Percentiles rank a stretch among this genome's conserved stretches.
Conservation (phyloP, 1,284 basidiomycete species). For the Pterulicium gracile region DNA sequence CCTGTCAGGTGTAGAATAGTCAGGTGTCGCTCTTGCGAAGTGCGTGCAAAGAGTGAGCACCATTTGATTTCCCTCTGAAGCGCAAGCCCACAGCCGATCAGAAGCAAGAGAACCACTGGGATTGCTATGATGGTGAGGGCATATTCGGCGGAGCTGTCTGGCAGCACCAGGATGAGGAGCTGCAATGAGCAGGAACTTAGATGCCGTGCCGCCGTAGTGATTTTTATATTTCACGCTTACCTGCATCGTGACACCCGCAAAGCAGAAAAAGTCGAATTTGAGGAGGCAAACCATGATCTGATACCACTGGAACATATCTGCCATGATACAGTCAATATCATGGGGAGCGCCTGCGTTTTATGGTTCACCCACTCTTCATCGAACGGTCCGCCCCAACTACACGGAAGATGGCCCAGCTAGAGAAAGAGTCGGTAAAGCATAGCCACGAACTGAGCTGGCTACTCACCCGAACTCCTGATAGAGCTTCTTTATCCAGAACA, state of each 20-base stretch:
- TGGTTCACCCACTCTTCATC: slow-evolving; percentile 64
- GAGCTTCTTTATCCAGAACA: slow-evolving; percentile 43
- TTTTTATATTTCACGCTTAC: slow-evolving; percentile 25
- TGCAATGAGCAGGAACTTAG: slow-evolving; percentile 16
- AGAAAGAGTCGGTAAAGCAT: slow-evolving; percentile 6
- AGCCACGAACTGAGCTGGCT: slow-evolving; percentile 2
- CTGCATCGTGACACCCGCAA: slow-evolving; percentile 80
- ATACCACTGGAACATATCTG: slow-evolving; percentile 78
- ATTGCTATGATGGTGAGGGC: slow-evolving; percentile 73
- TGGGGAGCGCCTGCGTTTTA: too few relatives aligned
- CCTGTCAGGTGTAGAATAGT: slow-evolving; percentile 21
- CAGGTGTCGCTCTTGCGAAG: slow-evolving; percentile 4
- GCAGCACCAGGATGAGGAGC: slow-evolving; percentile 68
- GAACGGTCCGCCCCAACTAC: slow-evolving; percentile 72
- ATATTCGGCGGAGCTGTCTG: slow-evolving; percentile 56
- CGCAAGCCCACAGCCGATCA: slow-evolving; percentile 57
- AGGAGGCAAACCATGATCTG: slow-evolving; percentile 77
- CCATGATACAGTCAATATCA: not conserved
- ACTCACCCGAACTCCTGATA: slow-evolving; percentile 54
- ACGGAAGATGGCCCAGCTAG: slow-evolving; percentile 77
- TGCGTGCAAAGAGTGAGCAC: slow-evolving; percentile 21
- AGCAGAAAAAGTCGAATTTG: slow-evolving; percentile 83
- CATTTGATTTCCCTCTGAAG: slow-evolving; percentile 72
- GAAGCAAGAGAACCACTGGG: slow-evolving; percentile 61
- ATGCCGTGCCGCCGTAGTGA: too few relatives aligned